Percentiles rank a stretch among this genome's conserved stretches.
These are phyloP conservation scores for Debaryomyces prosopidis DNA, from an alignment of 805 yeast genomes.

Conservation along the genomic window DNA sequence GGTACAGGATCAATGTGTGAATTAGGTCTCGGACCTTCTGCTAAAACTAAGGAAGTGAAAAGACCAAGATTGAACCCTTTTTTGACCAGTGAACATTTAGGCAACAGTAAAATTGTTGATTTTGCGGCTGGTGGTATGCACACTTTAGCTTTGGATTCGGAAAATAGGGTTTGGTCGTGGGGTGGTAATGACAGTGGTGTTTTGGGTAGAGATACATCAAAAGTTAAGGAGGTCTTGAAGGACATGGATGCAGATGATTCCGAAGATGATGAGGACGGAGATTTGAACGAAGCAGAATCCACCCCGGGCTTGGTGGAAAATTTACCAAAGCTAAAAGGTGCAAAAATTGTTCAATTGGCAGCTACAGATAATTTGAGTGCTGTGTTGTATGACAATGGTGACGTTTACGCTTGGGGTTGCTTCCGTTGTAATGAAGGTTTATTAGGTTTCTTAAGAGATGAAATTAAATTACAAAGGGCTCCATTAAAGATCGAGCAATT, in stretches of 20 bases:
- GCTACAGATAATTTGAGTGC: slow-evolving; percentile 94
- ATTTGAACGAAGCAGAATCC: slow-evolving; percentile 83
- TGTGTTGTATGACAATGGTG: slow-evolving; percentile 75
- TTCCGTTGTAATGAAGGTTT: slow-evolving; percentile 92
- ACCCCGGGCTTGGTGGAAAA: slow-evolving; percentile 80
- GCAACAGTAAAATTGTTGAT: slow-evolving; percentile 70
- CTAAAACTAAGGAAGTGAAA: slow-evolving; percentile 88
- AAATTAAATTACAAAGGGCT: slow-evolving; percentile 58
- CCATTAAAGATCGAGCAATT: slow-evolving; percentile 67
- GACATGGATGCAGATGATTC: slow-evolving; percentile 60
- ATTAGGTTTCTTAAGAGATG: slow-evolving; percentile 70
- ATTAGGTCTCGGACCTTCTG: slow-evolving; percentile 94
- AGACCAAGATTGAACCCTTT: slow-evolving; percentile 91
- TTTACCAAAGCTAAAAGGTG: slow-evolving; percentile 44
- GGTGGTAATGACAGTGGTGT: slow-evolving; percentile 94
- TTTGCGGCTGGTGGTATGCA: slow-evolving; percentile 98
- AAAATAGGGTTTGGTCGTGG: slow-evolving; percentile 94
- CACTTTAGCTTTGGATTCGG: slow-evolving; percentile 73
- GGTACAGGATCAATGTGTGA: slow-evolving; percentile 98
- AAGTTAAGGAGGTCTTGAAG: slow-evolving; percentile 59
- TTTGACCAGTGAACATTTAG: slow-evolving; percentile 50
- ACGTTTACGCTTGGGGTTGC: slow-evolving; percentile 97
- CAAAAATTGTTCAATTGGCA: slow-evolving; percentile 72
- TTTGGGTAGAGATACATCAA: slow-evolving; percentile 80
- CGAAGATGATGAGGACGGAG: slow-evolving; percentile 71